These are phyloP conservation scores for Calonectria honghensis DNA, from an alignment of 2,329 filamentous ascomycete genomes.

Conservation along the genomic window DNA sequence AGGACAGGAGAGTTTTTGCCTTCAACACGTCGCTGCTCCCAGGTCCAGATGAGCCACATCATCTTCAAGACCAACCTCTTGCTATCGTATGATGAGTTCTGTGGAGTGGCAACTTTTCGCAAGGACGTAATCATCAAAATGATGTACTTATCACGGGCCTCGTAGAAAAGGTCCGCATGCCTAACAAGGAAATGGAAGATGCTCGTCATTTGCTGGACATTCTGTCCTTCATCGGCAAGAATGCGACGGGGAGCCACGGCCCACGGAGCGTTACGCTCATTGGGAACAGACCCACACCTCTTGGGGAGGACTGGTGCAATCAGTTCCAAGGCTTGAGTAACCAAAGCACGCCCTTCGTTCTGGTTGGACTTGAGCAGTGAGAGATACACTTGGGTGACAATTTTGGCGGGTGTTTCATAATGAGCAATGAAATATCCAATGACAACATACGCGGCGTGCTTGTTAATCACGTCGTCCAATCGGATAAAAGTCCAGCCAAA, in stretches of 20 bases:
- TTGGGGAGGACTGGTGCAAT: constrained; percentile 96
- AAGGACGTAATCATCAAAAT: constrained; percentile 91
- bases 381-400: constrained; percentile 95
- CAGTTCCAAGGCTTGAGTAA: constrained; percentile 95
- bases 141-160: constrained; percentile 93
- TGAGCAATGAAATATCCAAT: constrained; percentile 98
- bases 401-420: constrained; percentile 97
- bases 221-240: constrained; percentile 93
- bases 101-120: constrained; percentile 88
- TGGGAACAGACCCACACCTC: constrained; percentile 80
- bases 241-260: constrained; percentile 93
- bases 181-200: constrained; percentile 98
- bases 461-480: constrained; percentile 99
- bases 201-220: constrained; percentile 95
- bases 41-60: constrained; percentile 92
- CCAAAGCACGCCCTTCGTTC: constrained; percentile 92
- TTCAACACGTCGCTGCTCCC: constrained; percentile 89
- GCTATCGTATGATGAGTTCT: constrained; percentile 90
- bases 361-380: constrained; percentile 94
- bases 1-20: constrained; percentile 65
- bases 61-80: constrained; percentile 94
- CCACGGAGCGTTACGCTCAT: constrained; percentile 88
- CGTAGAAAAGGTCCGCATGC: constrained; percentile 95
- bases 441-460: constrained; percentile 97
- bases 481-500: constrained; percentile 99